Base-by-base conservation (phyloP, 192 early-diverging fungal genomes). In the Backusella psychrophila region DNA sequence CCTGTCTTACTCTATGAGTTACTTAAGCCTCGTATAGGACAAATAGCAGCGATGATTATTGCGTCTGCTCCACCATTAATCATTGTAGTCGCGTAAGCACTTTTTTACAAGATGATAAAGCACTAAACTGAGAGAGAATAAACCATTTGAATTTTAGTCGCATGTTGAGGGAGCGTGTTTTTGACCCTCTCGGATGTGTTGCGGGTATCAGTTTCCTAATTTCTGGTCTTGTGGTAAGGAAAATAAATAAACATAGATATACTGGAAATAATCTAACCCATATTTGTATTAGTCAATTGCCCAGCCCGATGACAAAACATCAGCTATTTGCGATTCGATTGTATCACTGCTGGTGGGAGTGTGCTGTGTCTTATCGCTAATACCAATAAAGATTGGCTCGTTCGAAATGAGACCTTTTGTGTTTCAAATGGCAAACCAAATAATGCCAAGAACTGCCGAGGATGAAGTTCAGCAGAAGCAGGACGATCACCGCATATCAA, bases 1-100 rank as follows among this genome's bases (percentile, higher is more conserved):
- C 80, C 80, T 63, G 63, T 81, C 33, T 36, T 81, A 21, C 5
- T 81, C n/a, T 81, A 75, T 53, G 56, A 75, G 14, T 1, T 81
- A n/a, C 41, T 81, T n/a, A 33, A 63, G 36, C 80, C 80, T 29
- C 21, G 26, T 9, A 69, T 81, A n/a, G 76, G 76, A 15, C 80
- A 81, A 75, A 69, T 78, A 19, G 33, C 74, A 34, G 80, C 76
- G n/a, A 81, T 81, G 80, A 77, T 81, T 33, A 52, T 75, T 31
- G 80, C 80, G 3, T 68, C 80, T 1, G 70, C 69, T 31, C 80
- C 80, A 15, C 80, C 80, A 38, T 34, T 81, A 19, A 42, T 49
- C 4, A 78, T 75, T 75, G 80, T 78, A 7, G n/a, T 72, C 34
- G 49, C 59, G 80, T 81, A 75, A 77, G 78, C 26, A 56, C 4